A percentile compares a stretch with the other conserved stretches of the same genome.
These are phyloP conservation scores for Chaetomiaceae sp. DNA, from an alignment of 2,329 filamentous ascomycete species.

Conservation along the genomic window DNA sequence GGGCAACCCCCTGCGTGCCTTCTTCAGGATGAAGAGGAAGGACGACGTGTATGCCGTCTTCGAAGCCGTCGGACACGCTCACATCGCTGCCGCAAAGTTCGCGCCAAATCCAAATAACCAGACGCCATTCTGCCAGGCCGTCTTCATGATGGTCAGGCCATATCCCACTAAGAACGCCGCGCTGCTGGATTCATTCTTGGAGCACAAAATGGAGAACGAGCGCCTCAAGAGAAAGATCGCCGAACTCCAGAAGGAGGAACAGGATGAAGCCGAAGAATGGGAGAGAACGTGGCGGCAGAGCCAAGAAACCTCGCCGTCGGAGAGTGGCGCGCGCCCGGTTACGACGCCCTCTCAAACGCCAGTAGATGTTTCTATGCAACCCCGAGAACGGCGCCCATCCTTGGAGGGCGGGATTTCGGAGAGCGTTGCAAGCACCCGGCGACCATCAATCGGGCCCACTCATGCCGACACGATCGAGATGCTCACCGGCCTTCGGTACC, in stretches of 20 bases:
- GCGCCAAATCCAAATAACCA: conserved; percentile 60
- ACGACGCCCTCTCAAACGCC: background rate
- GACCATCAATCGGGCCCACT: conserved; percentile 65
- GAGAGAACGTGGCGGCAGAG: conserved; percentile 56
- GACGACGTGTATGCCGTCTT: conserved; percentile 75
- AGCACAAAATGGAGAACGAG: conserved; percentile 96
- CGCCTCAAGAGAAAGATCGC: conserved; percentile 77
- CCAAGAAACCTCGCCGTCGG: conserved; percentile 53
- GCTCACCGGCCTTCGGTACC: conserved; percentile 82
- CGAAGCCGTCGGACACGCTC: conserved; percentile 88
- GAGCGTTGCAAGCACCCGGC: conserved; percentile 60
- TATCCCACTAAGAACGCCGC: conserved; percentile 85
- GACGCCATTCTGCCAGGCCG: conserved; percentile 73
- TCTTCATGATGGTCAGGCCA: conserved; percentile 88
- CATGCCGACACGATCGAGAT: conserved; percentile 89
- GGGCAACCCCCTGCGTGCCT: conserved; percentile 74
- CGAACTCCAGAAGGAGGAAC: conserved; percentile 79
- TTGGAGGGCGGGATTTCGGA: conserved; percentile 70
- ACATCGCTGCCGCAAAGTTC: conserved; percentile 68
- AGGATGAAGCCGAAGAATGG: conserved; percentile 68
- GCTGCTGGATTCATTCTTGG: conserved; percentile 85
- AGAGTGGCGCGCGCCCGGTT: conserved; percentile 32
- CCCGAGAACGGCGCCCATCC: conserved; percentile 58
- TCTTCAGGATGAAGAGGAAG: conserved; percentile 75
- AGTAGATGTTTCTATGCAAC: conserved; percentile 50